Evolutionary conservation across 176 grass and related monocot species (phyloP), one percentile per base, ranked within the genome.

Genomic region (Bothriochloa decipiens): DNA sequence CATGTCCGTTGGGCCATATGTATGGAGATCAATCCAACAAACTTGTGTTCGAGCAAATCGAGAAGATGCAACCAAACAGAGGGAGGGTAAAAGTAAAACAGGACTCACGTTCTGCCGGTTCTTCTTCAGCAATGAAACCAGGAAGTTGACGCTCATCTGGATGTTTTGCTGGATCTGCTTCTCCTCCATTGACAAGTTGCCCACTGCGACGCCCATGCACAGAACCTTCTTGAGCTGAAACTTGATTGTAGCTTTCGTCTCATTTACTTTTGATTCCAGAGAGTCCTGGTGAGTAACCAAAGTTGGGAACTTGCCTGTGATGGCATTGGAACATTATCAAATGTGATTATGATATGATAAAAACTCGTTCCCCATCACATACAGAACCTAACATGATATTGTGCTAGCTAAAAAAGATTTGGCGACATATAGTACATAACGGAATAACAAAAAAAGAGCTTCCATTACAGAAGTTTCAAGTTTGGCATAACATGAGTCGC

Each of bases 171-270:
- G 89, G 71, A 98, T 93, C 76, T 98, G 95, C 87, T 93, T 98
- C 87, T 98, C 95, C 73, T 98, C 95, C 95, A 95, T 98, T 1
- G 79, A 88, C 40, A 86, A 70, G 71, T 98, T 98, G 40, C 92
- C 95, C 0, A 98, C 95, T 11, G 92, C 92, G 74, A 95, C 92
- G 26, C 95, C 91, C 92, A 98, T 98, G 89, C 95, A 98, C 2
- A 98, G 91, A 74, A 98, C 95, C 80, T 95, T 98, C 92, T 98
- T 98, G n/a, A 98, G 82, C 79, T 98, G 95, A 65, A 98, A 98
- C 70, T 98, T 98, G 65, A 98, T 74, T 13, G 89, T 95, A 65
- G 95, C 92, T 64, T 95, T 98, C 0, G 80, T 95, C 87, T 98
- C 95, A 35, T 97, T 97, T 40, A 97, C 92, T 77, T 97, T 97